A percentile compares a stretch with the other conserved stretches of the same genome.
Conservation (phyloP, 2,329 filamentous ascomycete species). For the Colletotrichum horii region DNA sequence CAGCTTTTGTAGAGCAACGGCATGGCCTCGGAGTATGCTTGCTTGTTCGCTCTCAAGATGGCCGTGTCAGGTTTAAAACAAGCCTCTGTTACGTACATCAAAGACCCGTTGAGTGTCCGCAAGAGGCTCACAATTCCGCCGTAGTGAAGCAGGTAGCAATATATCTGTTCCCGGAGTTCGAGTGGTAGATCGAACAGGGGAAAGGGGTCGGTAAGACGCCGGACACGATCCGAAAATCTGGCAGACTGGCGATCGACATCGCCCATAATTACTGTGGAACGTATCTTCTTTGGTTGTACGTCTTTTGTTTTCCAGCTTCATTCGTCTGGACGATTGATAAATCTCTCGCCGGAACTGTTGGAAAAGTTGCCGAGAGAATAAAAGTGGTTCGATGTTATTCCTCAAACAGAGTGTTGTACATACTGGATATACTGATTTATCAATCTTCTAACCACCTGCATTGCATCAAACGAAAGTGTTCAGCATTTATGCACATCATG, state of each 20-base stretch:
- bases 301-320: neutral
- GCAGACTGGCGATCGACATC: neutral
- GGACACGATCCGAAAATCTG: neutral
- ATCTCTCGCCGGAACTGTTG: neutral
- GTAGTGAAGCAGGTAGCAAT: neutral
- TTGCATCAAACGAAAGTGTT: neutral
- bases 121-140: neutral
- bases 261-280: neutral
- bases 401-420: fast-evolving
- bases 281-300: neutral
- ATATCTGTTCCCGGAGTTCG: neutral
- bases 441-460: fast-evolving
- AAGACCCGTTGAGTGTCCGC: neutral
- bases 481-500: neutral
- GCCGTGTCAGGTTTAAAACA: neutral
- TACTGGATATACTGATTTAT: neutral
- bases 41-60: neutral
- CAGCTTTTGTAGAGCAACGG: neutral
- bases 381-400: neutral
- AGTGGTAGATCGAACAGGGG: neutral
- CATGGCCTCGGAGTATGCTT: neutral
- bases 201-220: neutral
- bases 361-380: neutral
- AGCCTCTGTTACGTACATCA: neutral
- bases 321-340: neutral